phyloP scores from a whole-genome alignment of 176 grass and related monocot genomes.

The Puya raimondii region DNA sequence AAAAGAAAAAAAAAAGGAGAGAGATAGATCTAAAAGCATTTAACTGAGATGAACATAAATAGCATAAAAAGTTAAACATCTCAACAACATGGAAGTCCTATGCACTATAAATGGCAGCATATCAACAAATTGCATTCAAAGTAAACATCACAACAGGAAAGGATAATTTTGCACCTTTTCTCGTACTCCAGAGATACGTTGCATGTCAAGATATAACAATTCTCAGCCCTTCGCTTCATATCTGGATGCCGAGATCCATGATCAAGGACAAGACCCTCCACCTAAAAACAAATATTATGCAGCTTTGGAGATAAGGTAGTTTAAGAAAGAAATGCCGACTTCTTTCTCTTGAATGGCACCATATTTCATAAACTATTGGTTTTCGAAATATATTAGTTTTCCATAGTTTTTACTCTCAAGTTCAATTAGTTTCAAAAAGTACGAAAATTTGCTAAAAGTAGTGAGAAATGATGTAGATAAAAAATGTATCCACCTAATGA shows the following conservation, averaged over 20 bases:
- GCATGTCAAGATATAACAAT: constrained; percentile 95
- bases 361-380: background rate
- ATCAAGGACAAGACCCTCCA: constrained; percentile 94
- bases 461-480: constrained; percentile 8
- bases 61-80: too few species aligned
- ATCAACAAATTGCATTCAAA: too few species aligned
- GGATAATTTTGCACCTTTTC: constrained; percentile 53
- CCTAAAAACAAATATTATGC: constrained; percentile 28
- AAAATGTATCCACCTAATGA: background rate
- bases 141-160: background rate
- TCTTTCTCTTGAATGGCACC: background rate
- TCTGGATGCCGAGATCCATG: constrained; percentile 99
- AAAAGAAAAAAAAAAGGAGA: too few species aligned
- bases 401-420: too few species aligned
- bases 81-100: too few species aligned
- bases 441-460: background rate
- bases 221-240: constrained; percentile 96
- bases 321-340: background rate
- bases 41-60: too few species aligned
- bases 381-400: too few species aligned
- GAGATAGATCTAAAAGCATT: too few species aligned
- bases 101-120: too few species aligned
- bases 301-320: background rate
- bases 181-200: constrained; percentile 99
- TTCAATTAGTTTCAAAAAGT: too few species aligned